These are phyloP conservation scores for Hansenula lynferdii DNA, from an alignment of 1,139 yeast genomes.

Conservation along the genomic window DNA sequence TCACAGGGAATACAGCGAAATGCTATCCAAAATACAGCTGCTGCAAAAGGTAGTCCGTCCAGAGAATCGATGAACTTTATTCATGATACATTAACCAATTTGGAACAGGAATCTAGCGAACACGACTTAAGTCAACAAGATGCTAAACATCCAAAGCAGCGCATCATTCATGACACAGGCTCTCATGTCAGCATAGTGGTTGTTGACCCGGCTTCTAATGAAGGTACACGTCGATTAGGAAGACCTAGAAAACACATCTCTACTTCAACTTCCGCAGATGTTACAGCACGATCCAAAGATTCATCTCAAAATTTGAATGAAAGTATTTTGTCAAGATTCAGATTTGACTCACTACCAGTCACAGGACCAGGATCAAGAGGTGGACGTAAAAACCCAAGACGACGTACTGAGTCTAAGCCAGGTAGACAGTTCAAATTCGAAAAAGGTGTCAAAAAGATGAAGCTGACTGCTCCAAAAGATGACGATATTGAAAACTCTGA, in stretches of 20 bases:
- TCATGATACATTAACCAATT: slow-evolving; percentile 8
- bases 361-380: slow-evolving; percentile 25
- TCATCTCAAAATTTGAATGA: slow-evolving; percentile 17
- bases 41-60: not conserved
- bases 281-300: slow-evolving; percentile 2
- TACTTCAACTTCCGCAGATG: not conserved
- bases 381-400: slow-evolving; percentile 12
- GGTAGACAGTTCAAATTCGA: slow-evolving; percentile 4
- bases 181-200: slow-evolving; percentile 22
- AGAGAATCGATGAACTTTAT: slow-evolving; percentile 9
- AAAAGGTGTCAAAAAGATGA: not conserved
- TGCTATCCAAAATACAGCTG: not conserved
- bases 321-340: slow-evolving; percentile 18
- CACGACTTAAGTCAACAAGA: not conserved
- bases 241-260: slow-evolving; percentile 19
- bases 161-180: slow-evolving; percentile 15
- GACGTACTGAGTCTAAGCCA: slow-evolving; percentile 1
- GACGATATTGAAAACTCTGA: not conserved
- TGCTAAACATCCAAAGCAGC: slow-evolving; percentile 16
- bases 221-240: slow-evolving; percentile 21
- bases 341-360: slow-evolving; percentile 21
- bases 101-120: not conserved
- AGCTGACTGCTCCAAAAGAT: not conserved
- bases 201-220: slow-evolving; percentile 21
- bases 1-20: too few species aligned